Percentiles rank a stretch among this genome's conserved stretches.
Evolutionary conservation across 345 rosid genomes (phyloP).

Genomic region (Garcia nutans): DNA sequence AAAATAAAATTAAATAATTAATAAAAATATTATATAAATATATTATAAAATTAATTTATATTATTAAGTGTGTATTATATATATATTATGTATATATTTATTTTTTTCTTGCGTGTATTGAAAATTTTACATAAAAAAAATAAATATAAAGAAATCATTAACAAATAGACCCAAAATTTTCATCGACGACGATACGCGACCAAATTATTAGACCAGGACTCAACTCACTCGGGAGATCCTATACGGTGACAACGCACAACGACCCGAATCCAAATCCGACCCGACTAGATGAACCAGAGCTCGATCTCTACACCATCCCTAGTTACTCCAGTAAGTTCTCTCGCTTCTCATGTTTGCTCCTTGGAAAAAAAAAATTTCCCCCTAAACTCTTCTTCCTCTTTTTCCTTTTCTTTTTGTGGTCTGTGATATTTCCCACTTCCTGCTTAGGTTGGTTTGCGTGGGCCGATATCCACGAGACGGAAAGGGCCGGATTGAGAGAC

Average conservation of each 20-base stretch:
- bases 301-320: constrained; percentile 76
- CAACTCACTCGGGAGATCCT: neutral
- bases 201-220: constrained; percentile 1
- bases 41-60: too few relatives aligned
- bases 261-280: constrained; percentile 41
- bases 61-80: too few relatives aligned
- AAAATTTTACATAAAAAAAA: too few relatives aligned
- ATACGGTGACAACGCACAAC: constrained; percentile 29
- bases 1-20: too few relatives aligned
- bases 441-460: constrained; percentile 81
- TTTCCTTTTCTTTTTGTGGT: neutral
- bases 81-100: too few relatives aligned
- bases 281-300: constrained; percentile 47
- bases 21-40: too few relatives aligned
- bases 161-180: neutral
- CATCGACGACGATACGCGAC: neutral
- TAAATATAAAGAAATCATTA: too few relatives aligned
- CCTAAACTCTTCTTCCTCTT: neutral
- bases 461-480: constrained; percentile 91
- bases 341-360: constrained; percentile 15
- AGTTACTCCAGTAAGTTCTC: constrained; percentile 57
- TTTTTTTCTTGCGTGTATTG: too few relatives aligned
- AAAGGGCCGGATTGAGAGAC: constrained; percentile 62
- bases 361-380: neutral
- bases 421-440: neutral